Percentiles rank a stretch among this genome's conserved stretches.
These are phyloP conservation scores for Rhodofomes roseus DNA, from an alignment of 1,284 basidiomycete genomes.

Conservation along the genomic window DNA sequence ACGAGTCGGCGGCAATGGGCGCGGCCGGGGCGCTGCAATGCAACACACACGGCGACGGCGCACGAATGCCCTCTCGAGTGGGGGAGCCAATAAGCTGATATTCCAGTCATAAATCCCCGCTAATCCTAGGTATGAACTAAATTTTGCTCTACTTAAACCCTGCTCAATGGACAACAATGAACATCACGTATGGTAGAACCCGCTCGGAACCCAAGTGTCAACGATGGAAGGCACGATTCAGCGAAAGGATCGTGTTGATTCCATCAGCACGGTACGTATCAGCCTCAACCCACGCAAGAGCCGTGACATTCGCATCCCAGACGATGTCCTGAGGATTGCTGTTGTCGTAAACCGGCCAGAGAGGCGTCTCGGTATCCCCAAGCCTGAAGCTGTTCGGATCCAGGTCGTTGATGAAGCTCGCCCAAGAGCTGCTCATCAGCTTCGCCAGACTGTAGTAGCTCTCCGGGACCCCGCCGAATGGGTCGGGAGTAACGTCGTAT, in stretches of 20 bases:
- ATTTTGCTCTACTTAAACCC: no score
- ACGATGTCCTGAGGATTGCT: conserved; percentile 1
- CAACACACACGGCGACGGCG: no score
- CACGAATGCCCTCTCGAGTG: no score
- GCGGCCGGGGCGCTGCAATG: no score
- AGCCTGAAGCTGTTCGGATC: background rate
- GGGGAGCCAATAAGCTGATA: no score
- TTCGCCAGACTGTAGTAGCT: background rate
- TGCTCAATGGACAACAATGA: no score
- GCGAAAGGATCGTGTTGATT: background rate
- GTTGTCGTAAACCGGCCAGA: background rate
- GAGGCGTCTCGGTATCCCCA: background rate
- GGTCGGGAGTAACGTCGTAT: background rate
- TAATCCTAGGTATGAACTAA: no score
- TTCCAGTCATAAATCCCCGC: no score
- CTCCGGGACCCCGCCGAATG: background rate
- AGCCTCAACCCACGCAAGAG: background rate
- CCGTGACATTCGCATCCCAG: background rate
- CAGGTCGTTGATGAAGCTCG: conserved; percentile 1
- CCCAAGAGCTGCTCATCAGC: conserved; percentile 3
- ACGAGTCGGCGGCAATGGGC: no score
- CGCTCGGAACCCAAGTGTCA: background rate
- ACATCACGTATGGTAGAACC: no score
- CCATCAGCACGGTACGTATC: background rate
- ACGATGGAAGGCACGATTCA: background rate